These are phyloP conservation scores for Chlorella ohadii DNA, from an alignment of 139 green algal species.

Conservation along the genomic window DNA sequence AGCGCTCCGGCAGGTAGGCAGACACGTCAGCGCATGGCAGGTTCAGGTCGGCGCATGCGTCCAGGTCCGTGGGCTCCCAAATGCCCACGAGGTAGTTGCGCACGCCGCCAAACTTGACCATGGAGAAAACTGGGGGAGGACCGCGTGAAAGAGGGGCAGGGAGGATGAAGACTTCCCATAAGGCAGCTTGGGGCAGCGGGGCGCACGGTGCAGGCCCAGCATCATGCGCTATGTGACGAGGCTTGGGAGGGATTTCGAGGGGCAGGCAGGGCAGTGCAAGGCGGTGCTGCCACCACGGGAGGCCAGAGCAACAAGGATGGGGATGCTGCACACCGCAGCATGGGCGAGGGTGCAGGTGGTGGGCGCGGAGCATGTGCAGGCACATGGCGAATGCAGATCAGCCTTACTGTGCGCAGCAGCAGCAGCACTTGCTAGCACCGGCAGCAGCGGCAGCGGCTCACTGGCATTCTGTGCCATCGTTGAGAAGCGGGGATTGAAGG, in stretches of 20 bases:
- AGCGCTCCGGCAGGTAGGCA: not conserved
- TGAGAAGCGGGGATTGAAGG: not conserved
- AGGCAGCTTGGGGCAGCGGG: too few relatives aligned
- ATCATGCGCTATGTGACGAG: too few relatives aligned
- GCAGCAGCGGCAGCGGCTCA: not conserved
- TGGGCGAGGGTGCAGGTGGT: not conserved
- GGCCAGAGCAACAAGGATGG: not conserved
- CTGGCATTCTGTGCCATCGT: constrained; percentile 16
- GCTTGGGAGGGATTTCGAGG: too few relatives aligned
- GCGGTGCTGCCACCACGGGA: too few relatives aligned
- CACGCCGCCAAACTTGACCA: constrained; percentile 15
- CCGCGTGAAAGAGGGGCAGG: too few relatives aligned
- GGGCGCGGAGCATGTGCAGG: not conserved
- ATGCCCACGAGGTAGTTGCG: not conserved
- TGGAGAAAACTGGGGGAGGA: constrained; percentile 16
- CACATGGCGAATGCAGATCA: too few relatives aligned
- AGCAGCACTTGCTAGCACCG: not conserved
- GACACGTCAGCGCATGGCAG: constrained; percentile 6
- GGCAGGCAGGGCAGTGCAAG: too few relatives aligned
- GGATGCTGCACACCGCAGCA: too few relatives aligned
- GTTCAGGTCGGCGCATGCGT: not conserved
- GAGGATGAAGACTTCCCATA: too few relatives aligned
- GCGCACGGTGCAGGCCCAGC: too few relatives aligned
- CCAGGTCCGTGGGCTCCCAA: not conserved
- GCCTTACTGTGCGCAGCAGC: not conserved